Percentiles rank a stretch among this genome's conserved stretches.
These are phyloP conservation scores for Trichaptum fuscoviolaceum DNA, from an alignment of 768 basidiomycete genomes.

Conservation along the genomic window DNA sequence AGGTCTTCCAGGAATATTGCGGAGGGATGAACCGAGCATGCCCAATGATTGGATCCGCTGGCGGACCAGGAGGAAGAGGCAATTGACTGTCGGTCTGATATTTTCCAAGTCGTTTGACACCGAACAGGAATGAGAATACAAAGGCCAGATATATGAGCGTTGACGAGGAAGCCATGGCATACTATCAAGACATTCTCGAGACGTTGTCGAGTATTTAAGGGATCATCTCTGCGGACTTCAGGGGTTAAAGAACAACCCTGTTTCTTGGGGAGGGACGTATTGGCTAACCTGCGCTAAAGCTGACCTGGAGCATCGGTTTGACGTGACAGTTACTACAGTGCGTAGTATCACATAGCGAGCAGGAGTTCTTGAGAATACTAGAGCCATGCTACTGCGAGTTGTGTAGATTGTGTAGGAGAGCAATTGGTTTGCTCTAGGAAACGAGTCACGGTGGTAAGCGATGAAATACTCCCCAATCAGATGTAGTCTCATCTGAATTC, in stretches of 20 bases:
- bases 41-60: constrained; percentile 14
- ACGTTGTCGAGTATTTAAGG: not conserved
- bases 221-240: not conserved
- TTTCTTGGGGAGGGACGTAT: not conserved
- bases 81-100: not conserved
- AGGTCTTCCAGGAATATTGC: constrained; percentile 9
- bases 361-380: no score
- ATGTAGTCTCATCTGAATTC: no score
- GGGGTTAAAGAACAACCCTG: not conserved
- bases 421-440: no score
- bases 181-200: not conserved
- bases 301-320: not conserved
- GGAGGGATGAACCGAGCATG: constrained; percentile 16
- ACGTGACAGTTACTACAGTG: not conserved
- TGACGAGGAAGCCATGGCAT: not conserved
- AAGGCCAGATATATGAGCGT: not conserved
- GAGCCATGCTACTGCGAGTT: no score
- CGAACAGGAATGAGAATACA: not conserved
- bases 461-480: no score
- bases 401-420: no score
- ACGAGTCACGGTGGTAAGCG: no score
- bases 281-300: not conserved
- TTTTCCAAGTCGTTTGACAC: not conserved
- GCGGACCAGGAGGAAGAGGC: constrained; percentile 17
- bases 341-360: no score